These are phyloP conservation scores for Berkeleyomyces rouxiae DNA, from an alignment of 2,329 filamentous ascomycete species.

Conservation along the genomic window DNA sequence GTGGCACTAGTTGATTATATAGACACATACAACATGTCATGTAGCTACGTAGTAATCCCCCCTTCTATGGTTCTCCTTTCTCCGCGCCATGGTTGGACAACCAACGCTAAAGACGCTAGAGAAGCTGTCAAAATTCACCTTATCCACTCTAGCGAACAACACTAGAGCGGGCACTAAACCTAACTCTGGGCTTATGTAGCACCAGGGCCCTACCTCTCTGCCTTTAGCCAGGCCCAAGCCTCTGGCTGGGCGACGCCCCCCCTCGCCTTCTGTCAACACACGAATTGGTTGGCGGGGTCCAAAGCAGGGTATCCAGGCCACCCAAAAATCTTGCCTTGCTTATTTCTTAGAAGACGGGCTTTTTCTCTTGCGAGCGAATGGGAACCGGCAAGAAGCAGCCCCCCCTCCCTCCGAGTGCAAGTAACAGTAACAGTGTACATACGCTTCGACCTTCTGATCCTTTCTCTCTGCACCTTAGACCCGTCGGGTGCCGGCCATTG, in stretches of 20 bases:
- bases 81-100: not conserved
- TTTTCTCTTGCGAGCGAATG: not conserved
- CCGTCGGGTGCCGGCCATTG: not conserved
- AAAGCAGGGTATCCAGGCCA: not conserved
- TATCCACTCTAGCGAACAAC: not conserved
- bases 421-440: not conserved
- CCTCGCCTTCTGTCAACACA: not conserved
- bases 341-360: not conserved
- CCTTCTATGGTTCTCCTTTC: not conserved
- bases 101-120: not conserved
- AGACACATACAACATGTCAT: not conserved
- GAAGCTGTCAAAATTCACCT: conserved; percentile 1
- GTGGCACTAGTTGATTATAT: not conserved
- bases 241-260: not conserved
- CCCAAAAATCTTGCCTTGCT: not conserved
- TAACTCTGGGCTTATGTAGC: conserved; percentile 1
- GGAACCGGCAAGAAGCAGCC: not conserved
- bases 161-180: conserved; percentile 3
- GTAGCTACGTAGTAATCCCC: not conserved
- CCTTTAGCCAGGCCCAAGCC: not conserved
- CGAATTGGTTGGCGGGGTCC: not conserved
- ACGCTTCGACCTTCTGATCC: not conserved
- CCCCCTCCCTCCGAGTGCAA: not conserved
- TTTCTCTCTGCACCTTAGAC: not conserved
- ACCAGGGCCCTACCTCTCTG: not conserved